phyloP scores from a whole-genome alignment of 306 rosid genomes.

The Castanospermum australe region DNA sequence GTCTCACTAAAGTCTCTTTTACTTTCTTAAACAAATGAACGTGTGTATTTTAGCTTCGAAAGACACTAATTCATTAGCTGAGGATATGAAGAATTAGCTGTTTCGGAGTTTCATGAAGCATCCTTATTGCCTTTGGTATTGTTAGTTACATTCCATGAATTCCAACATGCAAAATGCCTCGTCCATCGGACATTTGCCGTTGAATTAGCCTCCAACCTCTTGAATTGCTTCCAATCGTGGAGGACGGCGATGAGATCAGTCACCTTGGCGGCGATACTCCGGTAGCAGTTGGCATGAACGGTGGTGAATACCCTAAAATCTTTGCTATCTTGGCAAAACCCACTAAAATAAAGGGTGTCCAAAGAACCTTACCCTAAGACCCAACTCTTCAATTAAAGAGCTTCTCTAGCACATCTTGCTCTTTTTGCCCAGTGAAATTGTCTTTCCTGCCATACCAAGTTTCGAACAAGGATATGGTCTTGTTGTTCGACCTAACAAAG shows the following conservation, averaged over 20 bases:
- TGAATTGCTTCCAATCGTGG: constrained; percentile 71
- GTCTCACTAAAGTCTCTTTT: too few relatives aligned
- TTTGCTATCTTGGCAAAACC: constrained; percentile 76
- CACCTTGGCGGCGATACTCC: constrained; percentile 62
- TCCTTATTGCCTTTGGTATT: neutral
- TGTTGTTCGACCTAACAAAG: constrained; percentile 62
- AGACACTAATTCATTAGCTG: too few relatives aligned
- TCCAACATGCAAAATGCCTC: constrained; percentile 38
- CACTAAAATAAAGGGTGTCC: constrained; percentile 73
- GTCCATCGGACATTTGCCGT: constrained; percentile 38
- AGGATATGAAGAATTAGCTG: too few relatives aligned
- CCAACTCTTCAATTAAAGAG: constrained; percentile 26
- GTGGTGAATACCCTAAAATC: constrained; percentile 56
- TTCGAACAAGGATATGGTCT: constrained; percentile 58
- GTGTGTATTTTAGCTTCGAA: too few relatives aligned
- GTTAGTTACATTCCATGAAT: constrained; percentile 46
- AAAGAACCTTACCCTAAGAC: constrained; percentile 67
- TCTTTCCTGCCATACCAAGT: constrained; percentile 65
- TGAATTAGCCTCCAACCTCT: constrained; percentile 4
- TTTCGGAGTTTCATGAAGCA: too few relatives aligned
- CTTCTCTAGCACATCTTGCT: constrained; percentile 90
- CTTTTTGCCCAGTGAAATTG: constrained; percentile 54
- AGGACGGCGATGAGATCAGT: constrained; percentile 45
- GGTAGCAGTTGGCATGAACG: constrained; percentile 81
- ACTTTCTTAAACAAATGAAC: too few relatives aligned